Conservation (phyloP, 805 yeast genomes). For the Barnettozyma salicaria region DNA sequence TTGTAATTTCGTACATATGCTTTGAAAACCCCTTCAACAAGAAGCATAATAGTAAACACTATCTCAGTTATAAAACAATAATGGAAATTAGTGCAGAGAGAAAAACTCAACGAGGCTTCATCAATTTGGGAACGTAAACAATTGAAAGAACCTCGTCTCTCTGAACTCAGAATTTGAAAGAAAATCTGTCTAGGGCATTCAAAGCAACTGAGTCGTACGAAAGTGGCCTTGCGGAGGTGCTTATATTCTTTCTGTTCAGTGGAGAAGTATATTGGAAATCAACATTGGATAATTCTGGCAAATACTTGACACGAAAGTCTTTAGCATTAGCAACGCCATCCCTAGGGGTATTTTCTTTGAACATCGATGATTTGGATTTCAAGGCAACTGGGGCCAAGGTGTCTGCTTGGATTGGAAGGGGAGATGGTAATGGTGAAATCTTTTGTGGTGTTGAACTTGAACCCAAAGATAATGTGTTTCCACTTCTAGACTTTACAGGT, state of each 20-base stretch:
- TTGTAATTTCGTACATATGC: no score
- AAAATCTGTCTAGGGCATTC: conserved; percentile 8
- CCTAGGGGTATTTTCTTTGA: conserved; percentile 1
- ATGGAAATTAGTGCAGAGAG: no score
- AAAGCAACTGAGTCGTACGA: conserved; percentile 6
- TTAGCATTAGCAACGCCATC: neutral
- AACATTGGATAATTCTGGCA: neutral
- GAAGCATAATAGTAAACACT: no score
- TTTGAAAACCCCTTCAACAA: no score
- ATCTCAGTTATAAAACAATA: no score
- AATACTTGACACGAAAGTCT: neutral
- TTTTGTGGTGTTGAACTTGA: conserved; percentile 5
- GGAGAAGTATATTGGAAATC: no score
- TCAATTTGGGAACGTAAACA: no score
- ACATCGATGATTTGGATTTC: neutral
- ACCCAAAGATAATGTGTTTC: no score
- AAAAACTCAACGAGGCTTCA: no score
- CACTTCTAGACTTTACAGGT: neutral
- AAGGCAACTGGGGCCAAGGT: neutral
- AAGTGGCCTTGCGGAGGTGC: neutral
- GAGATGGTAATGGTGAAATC: conserved; percentile 5
- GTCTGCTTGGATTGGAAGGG: neutral
- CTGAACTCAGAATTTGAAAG: conserved; percentile 7
- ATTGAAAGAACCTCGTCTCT: neutral
- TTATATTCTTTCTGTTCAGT: no score